A percentile compares a stretch with the other conserved stretches of the same genome.
phyloP scores from a whole-genome alignment of 2,329 filamentous ascomycete genomes.

The Penicillium sp. region DNA sequence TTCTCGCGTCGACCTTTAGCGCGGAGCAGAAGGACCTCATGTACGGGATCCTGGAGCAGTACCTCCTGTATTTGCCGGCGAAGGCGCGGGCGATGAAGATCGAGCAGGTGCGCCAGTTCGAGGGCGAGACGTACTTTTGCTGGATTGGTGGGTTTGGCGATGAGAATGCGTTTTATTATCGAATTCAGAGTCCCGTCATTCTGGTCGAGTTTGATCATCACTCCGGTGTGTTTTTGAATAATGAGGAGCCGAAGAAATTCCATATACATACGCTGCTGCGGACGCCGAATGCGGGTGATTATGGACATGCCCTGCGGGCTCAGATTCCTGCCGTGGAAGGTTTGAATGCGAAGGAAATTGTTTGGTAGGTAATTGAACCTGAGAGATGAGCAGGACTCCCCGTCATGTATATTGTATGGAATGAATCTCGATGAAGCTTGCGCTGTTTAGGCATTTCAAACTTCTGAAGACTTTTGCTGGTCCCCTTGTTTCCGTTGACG shows the following conservation, averaged over 20 bases:
- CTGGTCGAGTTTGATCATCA: slow-evolving; percentile 80
- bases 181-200: slow-evolving; percentile 74
- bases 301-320: slow-evolving; percentile 60
- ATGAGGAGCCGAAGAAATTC: slow-evolving; percentile 72
- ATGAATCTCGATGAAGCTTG: slow-evolving; percentile 19
- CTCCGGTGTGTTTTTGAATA: slow-evolving; percentile 74
- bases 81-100: slow-evolving; percentile 58
- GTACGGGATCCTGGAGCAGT: slow-evolving; percentile 63
- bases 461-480: background rate
- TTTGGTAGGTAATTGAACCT: slow-evolving; percentile 28
- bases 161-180: slow-evolving; percentile 73
- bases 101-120: slow-evolving; percentile 56
- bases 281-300: slow-evolving; percentile 75
- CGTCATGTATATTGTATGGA: slow-evolving; percentile 18
- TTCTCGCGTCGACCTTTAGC: slow-evolving; percentile 53
- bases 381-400: background rate
- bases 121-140: slow-evolving; percentile 73
- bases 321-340: slow-evolving; percentile 40
- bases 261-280: slow-evolving; percentile 76
- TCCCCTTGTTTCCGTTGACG: background rate
- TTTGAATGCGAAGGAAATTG: slow-evolving; percentile 40
- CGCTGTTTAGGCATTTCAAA: background rate
- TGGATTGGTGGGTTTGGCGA: slow-evolving; percentile 72
- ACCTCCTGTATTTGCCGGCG: slow-evolving; percentile 67
- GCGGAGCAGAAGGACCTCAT: slow-evolving; percentile 56